Evolutionary conservation across 495 filamentous ascomycete species (phyloP), one percentile per base, ranked within the genome.

Genomic region (Podospora tetraspora): DNA sequence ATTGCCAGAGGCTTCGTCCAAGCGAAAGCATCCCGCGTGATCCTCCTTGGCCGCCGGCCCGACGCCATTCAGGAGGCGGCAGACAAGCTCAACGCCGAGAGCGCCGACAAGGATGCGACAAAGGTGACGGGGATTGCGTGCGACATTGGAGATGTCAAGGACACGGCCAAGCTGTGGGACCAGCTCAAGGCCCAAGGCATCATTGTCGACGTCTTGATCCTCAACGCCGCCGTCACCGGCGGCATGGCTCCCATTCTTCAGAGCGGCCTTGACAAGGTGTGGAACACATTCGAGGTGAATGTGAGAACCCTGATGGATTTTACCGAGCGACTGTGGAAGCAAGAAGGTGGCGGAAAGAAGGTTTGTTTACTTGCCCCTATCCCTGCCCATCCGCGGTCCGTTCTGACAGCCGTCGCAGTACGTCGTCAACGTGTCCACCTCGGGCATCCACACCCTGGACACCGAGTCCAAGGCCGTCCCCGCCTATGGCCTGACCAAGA

Each of bases 401-500:
- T 57, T 57, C n/a, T 30, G 63, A 23, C 21, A 21, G 2, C n/a
- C 12, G 13, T 3, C 43, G n/a, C 24, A 79, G 78, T 76, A 73
- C 56, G 61, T 82, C 16, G 64, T 83, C 43, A 77, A 81, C 63
- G 69, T 81, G 21, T 79, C 80, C 6, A 76, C 76, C 10, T 67
- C 67, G 21, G 68, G 66, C 8, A 73, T 75, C 43, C 75, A 81
- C 67, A 63, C 63, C 24, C 62, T 71, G 25, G 22, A 67, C n/a
- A 43, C 52, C 16, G 69, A 73, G 21, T 61, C 56, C 59, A 11
- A 19, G 3, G 9, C 19, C 9, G 19, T 68, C 0, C 69, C 74
- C 9, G 58, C 27, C 2, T 84, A 84, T 65, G 72, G 68, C 13
- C 27, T 78, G 27, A 78, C 78, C 43, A 84, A 84, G 77, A 76